Percentiles rank a stretch among this genome's conserved stretches.
Conservation (phyloP, 169 alveolate species). For the Theileria equi region DNA sequence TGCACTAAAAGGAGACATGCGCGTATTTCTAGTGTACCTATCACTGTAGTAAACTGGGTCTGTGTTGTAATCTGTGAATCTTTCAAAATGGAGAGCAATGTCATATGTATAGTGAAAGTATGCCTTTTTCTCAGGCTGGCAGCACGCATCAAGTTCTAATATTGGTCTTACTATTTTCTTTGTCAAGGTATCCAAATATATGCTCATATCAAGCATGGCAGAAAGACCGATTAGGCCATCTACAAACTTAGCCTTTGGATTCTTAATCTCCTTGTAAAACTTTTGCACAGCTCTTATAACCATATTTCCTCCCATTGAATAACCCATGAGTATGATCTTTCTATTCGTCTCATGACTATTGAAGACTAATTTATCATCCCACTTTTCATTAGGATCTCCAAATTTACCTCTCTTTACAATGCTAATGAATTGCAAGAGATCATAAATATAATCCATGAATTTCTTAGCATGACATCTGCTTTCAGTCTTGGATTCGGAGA, state of each 20-base stretch:
- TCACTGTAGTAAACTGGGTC: neutral
- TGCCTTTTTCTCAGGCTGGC: neutral
- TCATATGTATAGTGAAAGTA: neutral
- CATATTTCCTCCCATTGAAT: constrained; percentile 76
- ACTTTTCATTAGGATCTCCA: constrained; percentile 15
- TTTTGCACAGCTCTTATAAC: constrained; percentile 14
- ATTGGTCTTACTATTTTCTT: neutral
- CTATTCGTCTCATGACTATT: constrained; percentile 17
- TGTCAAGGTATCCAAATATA: neutral
- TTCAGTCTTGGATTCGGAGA: constrained; percentile 58
- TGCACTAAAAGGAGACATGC: constrained; percentile 24
- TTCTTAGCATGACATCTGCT: constrained; percentile 16
- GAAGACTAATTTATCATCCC: constrained; percentile 7
- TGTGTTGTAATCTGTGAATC: neutral
- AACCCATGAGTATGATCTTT: constrained; percentile 54
- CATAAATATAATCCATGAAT: constrained; percentile 56
- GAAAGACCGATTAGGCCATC: constrained; percentile 65
- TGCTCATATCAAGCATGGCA: constrained; percentile 59
- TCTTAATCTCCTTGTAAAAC: neutral
- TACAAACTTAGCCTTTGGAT: constrained; percentile 17
- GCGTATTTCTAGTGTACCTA: neutral
- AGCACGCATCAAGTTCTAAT: neutral
- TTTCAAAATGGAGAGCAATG: neutral
- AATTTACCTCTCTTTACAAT: constrained; percentile 42
- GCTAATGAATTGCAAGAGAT: constrained; percentile 60